These are phyloP conservation scores for Russula virescens DNA, from an alignment of 768 basidiomycete species.

Conservation along the genomic window DNA sequence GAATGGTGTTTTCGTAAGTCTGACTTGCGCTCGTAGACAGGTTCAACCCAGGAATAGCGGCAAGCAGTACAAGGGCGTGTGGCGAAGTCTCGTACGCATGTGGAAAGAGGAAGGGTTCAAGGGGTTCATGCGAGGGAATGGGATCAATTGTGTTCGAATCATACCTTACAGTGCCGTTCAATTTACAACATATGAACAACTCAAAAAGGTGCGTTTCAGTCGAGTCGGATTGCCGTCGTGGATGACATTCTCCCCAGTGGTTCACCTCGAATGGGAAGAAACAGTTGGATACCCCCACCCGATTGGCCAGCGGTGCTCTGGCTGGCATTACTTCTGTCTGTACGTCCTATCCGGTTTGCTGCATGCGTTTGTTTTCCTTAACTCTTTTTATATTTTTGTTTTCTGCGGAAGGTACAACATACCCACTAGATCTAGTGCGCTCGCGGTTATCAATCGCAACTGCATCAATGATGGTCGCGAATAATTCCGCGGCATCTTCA, in stretches of 20 bases:
- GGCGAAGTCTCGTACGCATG: slow-evolving; percentile 78
- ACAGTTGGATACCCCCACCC: slow-evolving; percentile 82
- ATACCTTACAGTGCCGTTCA: slow-evolving; percentile 88
- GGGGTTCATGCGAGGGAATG: slow-evolving; percentile 93
- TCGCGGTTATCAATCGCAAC: slow-evolving; percentile 91
- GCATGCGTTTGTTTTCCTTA: slow-evolving; percentile 1
- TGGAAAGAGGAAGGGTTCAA: slow-evolving; percentile 91
- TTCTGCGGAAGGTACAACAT: slow-evolving; percentile 61
- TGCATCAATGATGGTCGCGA: slow-evolving; percentile 51
- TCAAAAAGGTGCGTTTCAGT: slow-evolving; percentile 63
- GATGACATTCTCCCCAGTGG: slow-evolving; percentile 38
- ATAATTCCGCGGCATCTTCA: slow-evolving; percentile 19
- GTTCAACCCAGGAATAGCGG: slow-evolving; percentile 69
- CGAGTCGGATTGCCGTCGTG: not conserved
- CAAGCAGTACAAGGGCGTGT: slow-evolving; percentile 77
- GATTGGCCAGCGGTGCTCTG: slow-evolving; percentile 79
- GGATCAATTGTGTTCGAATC: slow-evolving; percentile 87
- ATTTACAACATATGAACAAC: slow-evolving; percentile 83
- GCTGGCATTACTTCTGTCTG: slow-evolving; percentile 95
- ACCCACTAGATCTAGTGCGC: slow-evolving; percentile 91
- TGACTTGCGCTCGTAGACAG: slow-evolving; percentile 50
- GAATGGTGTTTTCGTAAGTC: not conserved
- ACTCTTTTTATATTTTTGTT: not conserved
- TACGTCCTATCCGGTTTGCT: slow-evolving; percentile 37
- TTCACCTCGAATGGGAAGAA: slow-evolving; percentile 64